These are phyloP conservation scores for Lasiodiplodia sp. DNA, from an alignment of 2,329 filamentous ascomycete genomes.

Conservation along the genomic window DNA sequence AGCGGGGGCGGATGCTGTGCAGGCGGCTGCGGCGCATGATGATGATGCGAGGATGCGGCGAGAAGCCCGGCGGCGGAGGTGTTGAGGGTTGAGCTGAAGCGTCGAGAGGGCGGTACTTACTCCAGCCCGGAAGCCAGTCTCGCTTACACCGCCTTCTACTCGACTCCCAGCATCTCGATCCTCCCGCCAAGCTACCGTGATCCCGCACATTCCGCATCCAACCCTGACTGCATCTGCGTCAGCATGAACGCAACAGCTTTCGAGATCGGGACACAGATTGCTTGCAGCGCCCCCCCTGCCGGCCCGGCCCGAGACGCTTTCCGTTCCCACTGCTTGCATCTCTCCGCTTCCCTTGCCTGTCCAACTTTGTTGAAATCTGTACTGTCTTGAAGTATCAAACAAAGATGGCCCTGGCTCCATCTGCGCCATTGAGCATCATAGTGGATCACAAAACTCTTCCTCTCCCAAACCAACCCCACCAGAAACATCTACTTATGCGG, in stretches of 20 bases:
- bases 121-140: neutral
- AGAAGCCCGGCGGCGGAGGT: conserved; percentile 14
- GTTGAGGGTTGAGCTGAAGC: neutral
- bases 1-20: conserved; percentile 13
- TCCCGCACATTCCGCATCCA: neutral
- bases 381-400: too few species aligned
- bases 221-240: neutral
- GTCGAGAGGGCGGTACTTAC: neutral
- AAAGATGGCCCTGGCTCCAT: too few species aligned
- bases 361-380: too few species aligned
- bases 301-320: neutral
- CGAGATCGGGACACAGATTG: neutral
- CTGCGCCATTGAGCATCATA: too few species aligned
- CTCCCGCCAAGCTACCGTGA: neutral
- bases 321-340: neutral
- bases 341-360: too few species aligned
- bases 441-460: too few species aligned
- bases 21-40: conserved; percentile 14
- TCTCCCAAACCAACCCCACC: too few species aligned
- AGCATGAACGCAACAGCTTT: neutral
- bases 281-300: neutral
- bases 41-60: conserved; percentile 19
- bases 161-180: too few species aligned
- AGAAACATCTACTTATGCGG: too few species aligned
- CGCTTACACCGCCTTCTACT: conserved; percentile 9